Base-by-base conservation (phyloP, 2,329 filamentous ascomycete genomes). In the Ophiostoma perfectum region DNA sequence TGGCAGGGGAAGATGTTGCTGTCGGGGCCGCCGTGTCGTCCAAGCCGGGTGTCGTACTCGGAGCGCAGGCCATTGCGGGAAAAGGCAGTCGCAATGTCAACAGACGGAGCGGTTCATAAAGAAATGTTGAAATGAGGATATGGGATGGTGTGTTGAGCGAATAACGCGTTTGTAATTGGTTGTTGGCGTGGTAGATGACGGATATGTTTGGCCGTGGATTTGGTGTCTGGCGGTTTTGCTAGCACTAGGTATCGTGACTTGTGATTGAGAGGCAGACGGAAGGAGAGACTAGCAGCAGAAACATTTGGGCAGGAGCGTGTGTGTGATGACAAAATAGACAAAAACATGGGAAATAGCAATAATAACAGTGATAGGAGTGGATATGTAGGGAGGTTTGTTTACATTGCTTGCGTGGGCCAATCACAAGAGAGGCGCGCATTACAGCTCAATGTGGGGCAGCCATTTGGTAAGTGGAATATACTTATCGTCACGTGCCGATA, bases 371-470 rank as follows among this genome's bases (percentile, higher is more conserved):
- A 12, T 6, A 16, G 27, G 36, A 16, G 36, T 41, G 36, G 58
- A 38, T 62, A 41, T 60, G 38, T 36, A 16, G 42, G 9, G 63
- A 44, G 58, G 45, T 71, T 72, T 72, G 70, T 72, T 72, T 72
- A 72, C 70, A 70, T 72, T 18, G 39, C 11, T 11, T 4, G 6
- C 36, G 1, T n/a, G 2, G 27, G 67, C 70, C 69, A 71, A 70
- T 71, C 64, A 71, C 42, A 58, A 12, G 14, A 8, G 16, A 38
- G 55, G 27, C 45, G 27, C 47, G 47, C 44, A 66, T 63, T 66
- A 45, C 58, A 39, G 58, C 52, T 38, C 38, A 39, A 27, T 38
- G 42, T 66, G 38, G 55, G 63, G 49, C 47, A 12, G 4, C 12
- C n/a, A 11, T 18, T 27, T 27, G 4, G 6, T 3, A 9, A 18